These are phyloP conservation scores for Aphanomyces cochlioides DNA, from an alignment of 352 stramenopile species.

Conservation along the genomic window DNA sequence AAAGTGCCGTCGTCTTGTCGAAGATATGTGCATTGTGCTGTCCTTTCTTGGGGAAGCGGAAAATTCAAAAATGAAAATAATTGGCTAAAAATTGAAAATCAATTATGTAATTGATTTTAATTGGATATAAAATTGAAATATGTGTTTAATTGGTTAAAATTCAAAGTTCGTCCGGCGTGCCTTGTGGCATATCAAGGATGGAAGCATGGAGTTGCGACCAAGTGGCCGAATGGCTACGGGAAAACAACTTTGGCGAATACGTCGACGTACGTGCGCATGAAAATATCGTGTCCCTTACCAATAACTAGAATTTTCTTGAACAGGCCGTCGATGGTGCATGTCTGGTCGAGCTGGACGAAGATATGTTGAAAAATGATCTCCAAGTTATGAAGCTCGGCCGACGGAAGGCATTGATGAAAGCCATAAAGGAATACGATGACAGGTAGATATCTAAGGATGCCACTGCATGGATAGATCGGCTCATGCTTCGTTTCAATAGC, in stretches of 20 bases:
- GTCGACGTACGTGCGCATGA: slow-evolving; percentile 30
- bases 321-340: slow-evolving; percentile 34
- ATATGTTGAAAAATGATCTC: slow-evolving; percentile 7
- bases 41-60: too few species aligned
- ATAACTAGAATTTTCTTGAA: slow-evolving; percentile 41
- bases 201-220: slow-evolving; percentile 40
- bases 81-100: background rate
- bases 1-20: background rate
- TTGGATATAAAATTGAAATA: too few species aligned
- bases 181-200: slow-evolving; percentile 6
- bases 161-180: background rate
- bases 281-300: background rate
- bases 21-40: background rate
- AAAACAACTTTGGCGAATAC: slow-evolving; percentile 37
- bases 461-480: too few species aligned
- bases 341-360: slow-evolving; percentile 15
- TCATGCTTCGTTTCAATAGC: background rate
- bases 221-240: slow-evolving; percentile 40
- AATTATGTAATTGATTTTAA: background rate
- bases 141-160: slow-evolving; percentile 12
- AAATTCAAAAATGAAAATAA: background rate
- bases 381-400: background rate
- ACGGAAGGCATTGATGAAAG: background rate
- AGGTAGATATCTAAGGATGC: slow-evolving; percentile 8
- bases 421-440: slow-evolving; percentile 12